Evolutionary conservation across 2,329 filamentous ascomycete species (phyloP).

Genomic region (Xylariaceae sp.): DNA sequence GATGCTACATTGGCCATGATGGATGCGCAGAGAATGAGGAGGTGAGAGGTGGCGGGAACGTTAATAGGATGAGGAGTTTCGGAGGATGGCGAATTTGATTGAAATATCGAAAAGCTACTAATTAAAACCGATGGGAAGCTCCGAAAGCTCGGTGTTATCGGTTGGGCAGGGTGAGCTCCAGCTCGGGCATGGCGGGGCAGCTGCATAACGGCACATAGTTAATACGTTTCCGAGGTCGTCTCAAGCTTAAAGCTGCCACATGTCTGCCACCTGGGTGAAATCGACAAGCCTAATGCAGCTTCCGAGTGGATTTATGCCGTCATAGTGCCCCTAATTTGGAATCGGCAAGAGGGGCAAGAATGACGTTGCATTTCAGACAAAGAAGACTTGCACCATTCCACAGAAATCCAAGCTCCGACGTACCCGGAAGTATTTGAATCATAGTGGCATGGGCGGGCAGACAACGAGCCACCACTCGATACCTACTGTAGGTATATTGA

Average conservation of each 20-base stretch:
- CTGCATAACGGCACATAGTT: slow-evolving; percentile 5
- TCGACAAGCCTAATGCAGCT: neutral
- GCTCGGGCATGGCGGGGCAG: neutral
- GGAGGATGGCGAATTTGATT: slow-evolving; percentile 11
- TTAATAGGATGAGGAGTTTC: slow-evolving; percentile 10
- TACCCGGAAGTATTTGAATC: slow-evolving; percentile 14
- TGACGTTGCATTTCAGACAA: slow-evolving; percentile 25
- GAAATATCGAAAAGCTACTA: slow-evolving; percentile 19
- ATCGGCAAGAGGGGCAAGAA: slow-evolving; percentile 24
- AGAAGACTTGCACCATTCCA: neutral
- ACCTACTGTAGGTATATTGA: neutral
- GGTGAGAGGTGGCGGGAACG: slow-evolving; percentile 16
- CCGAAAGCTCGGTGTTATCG: slow-evolving; percentile 28
- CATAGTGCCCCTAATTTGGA: slow-evolving; percentile 29
- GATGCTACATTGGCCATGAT: slow-evolving; percentile 72
- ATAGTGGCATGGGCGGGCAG: neutral
- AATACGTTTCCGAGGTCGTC: neutral
- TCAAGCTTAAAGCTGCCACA: neutral
- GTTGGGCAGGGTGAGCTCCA: neutral
- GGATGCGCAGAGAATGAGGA: slow-evolving; percentile 20
- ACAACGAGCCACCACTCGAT: neutral
- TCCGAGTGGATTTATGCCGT: slow-evolving; percentile 27
- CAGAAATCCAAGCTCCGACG: slow-evolving; percentile 16
- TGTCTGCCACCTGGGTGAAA: slow-evolving; percentile 2
- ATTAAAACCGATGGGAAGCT: slow-evolving; percentile 15